These are phyloP conservation scores for Medicago lupulina DNA, from an alignment of 306 rosid species.

Conservation along the genomic window DNA sequence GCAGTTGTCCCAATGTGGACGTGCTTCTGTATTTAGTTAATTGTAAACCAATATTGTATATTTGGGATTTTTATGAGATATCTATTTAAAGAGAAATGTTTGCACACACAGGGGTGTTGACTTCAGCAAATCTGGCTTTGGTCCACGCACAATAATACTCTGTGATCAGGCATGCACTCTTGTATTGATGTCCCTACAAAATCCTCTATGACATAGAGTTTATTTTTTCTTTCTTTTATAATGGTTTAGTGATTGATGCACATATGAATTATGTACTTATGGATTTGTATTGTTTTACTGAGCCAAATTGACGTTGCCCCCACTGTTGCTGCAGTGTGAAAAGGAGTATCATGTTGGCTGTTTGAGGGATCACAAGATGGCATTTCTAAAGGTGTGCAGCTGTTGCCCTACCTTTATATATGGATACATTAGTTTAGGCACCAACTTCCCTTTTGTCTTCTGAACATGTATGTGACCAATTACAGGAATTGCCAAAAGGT, in stretches of 20 bases:
- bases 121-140: slow-evolving; percentile 96
- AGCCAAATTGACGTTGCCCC: slow-evolving; percentile 20
- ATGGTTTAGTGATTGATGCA: slow-evolving; percentile 18
- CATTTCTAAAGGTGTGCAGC: slow-evolving; percentile 73
- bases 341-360: slow-evolving; percentile 97
- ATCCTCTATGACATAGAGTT: slow-evolving; percentile 9
- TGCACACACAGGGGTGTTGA: slow-evolving; percentile 70
- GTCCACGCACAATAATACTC: slow-evolving; percentile 89
- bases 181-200: slow-evolving; percentile 32
- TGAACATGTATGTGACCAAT: slow-evolving; percentile 39
- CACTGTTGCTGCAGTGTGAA: slow-evolving; percentile 71
- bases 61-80: slow-evolving; percentile 30
- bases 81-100: slow-evolving; percentile 38
- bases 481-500: slow-evolving; percentile 92
- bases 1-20: slow-evolving; percentile 7
- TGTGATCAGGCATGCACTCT: slow-evolving; percentile 79
- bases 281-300: slow-evolving; percentile 30
- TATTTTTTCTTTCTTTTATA: neutral
- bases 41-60: slow-evolving; percentile 26
- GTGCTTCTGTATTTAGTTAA: slow-evolving; percentile 26
- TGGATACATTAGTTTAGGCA: slow-evolving; percentile 29
- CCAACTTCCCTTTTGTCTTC: slow-evolving; percentile 18
- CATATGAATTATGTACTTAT: slow-evolving; percentile 19
- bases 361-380: slow-evolving; percentile 93
- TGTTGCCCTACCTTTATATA: slow-evolving; percentile 31